Conservation (phyloP, 768 basidiomycete species). For the Kwoniella sp. region DNA sequence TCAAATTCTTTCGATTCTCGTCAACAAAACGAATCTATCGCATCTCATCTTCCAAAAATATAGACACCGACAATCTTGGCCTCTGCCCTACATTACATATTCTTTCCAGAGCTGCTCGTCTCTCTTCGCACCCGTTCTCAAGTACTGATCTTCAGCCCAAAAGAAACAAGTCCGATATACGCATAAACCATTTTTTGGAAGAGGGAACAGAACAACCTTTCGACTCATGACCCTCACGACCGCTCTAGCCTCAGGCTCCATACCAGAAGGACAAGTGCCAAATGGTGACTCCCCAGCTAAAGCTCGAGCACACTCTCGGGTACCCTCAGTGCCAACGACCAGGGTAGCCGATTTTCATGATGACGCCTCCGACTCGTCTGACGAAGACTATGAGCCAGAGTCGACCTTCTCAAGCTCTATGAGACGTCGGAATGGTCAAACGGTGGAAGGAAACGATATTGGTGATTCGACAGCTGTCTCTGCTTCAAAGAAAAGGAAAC, state of each 20-base stretch:
- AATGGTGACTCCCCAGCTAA: background rate
- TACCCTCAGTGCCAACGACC: background rate
- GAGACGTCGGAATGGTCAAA: background rate
- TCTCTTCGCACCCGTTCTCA: too few species aligned
- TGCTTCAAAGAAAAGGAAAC: conserved; percentile 16
- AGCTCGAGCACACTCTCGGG: background rate
- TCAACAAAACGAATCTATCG: background rate
- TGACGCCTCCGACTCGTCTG: conserved; percentile 5
- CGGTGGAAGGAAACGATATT: too few species aligned
- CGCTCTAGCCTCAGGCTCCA: background rate
- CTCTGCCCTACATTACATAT: too few species aligned
- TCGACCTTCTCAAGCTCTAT: background rate
- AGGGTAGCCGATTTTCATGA: conserved; percentile 22
- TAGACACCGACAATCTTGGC: too few species aligned
- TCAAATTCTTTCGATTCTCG: background rate
- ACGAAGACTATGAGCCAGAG: conserved; percentile 18
- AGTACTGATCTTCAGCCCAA: too few species aligned
- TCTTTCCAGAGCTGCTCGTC: too few species aligned
- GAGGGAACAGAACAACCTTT: too few species aligned
- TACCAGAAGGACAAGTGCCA: background rate
- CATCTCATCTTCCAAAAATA: too few species aligned
- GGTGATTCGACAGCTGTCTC: too few species aligned
- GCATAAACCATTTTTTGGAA: too few species aligned
- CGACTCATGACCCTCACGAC: background rate
- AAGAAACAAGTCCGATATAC: too few species aligned